Evolutionary conservation across 176 grass and related monocot species (phyloP).

Genomic region (Zoysia pacifica): DNA sequence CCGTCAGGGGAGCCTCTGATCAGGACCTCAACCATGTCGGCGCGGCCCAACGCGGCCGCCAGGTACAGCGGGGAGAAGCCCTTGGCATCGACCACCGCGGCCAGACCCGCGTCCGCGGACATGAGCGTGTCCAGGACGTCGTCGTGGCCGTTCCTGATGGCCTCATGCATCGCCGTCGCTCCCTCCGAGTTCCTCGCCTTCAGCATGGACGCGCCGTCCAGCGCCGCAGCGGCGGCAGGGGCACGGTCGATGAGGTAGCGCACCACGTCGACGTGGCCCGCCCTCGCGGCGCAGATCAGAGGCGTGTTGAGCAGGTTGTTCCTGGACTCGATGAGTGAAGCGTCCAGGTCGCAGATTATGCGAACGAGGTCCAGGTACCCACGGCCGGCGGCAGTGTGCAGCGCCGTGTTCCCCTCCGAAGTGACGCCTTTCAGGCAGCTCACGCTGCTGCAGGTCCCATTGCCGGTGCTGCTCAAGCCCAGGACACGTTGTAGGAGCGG

Average conservation of each 20-base stretch:
- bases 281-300: constrained; percentile 37
- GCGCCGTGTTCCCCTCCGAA: constrained; percentile 40
- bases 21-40: constrained; percentile 29
- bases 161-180: constrained; percentile 40
- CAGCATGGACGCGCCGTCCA: not conserved
- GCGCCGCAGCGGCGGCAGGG: not conserved
- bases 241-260: constrained; percentile 9
- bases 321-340: constrained; percentile 7
- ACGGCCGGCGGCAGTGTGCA: constrained; percentile 21
- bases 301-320: constrained; percentile 42
- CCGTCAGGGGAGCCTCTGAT: constrained; percentile 1
- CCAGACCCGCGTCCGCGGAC: constrained; percentile 6
- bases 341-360: constrained; percentile 11
- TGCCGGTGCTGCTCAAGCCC: not conserved
- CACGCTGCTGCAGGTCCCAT: not conserved
- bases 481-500: constrained; percentile 6
- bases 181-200: constrained; percentile 35
- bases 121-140: constrained; percentile 31
- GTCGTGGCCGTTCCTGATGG: constrained; percentile 26
- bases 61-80: constrained; percentile 46
- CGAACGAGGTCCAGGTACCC: constrained; percentile 24
- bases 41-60: constrained; percentile 30
- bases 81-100: constrained; percentile 19
- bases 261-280: constrained; percentile 31
- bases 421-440: constrained; percentile 36